A percentile compares a stretch with the other conserved stretches of the same genome.
Conservation (phyloP, 805 yeast species). For the Zygosaccharomyces pseudorouxii region DNA sequence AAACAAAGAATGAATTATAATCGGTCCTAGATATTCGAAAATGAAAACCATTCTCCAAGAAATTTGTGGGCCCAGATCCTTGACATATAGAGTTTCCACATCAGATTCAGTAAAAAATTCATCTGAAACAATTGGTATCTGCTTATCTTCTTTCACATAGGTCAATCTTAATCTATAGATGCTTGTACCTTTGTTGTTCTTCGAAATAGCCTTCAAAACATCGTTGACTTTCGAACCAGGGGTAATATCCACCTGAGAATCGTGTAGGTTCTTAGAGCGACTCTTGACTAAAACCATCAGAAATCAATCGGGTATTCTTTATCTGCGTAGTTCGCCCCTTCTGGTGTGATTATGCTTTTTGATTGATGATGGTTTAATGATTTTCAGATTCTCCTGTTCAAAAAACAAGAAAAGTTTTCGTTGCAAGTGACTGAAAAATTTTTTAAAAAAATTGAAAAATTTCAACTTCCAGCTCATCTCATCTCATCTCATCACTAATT, state of each 20-base stretch:
- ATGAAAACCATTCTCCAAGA: slow-evolving; percentile 88
- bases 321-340: neutral
- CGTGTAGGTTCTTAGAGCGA: slow-evolving; percentile 54
- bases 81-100: slow-evolving; percentile 51
- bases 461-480: slow-evolving; percentile 15
- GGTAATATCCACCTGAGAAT: slow-evolving; percentile 38
- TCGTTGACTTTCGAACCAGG: slow-evolving; percentile 34
- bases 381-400: neutral
- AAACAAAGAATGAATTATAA: slow-evolving; percentile 68
- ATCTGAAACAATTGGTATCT: slow-evolving; percentile 28
- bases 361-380: neutral
- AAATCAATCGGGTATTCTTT: neutral
- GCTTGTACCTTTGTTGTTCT: slow-evolving; percentile 40
- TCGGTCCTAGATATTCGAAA: slow-evolving; percentile 86
- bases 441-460: slow-evolving; percentile 6
- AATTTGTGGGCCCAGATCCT: slow-evolving; percentile 91
- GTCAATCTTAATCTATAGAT: slow-evolving; percentile 56
- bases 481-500: slow-evolving; percentile 7
- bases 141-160: slow-evolving; percentile 32
- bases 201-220: slow-evolving; percentile 42
- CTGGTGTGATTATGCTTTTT: neutral
- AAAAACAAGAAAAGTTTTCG: slow-evolving; percentile 7
- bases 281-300: slow-evolving; percentile 41
- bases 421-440: slow-evolving; percentile 5
- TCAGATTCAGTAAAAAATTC: slow-evolving; percentile 34